Conservation (phyloP, 768 basidiomycete genomes). For the Suillus subluteus region DNA sequence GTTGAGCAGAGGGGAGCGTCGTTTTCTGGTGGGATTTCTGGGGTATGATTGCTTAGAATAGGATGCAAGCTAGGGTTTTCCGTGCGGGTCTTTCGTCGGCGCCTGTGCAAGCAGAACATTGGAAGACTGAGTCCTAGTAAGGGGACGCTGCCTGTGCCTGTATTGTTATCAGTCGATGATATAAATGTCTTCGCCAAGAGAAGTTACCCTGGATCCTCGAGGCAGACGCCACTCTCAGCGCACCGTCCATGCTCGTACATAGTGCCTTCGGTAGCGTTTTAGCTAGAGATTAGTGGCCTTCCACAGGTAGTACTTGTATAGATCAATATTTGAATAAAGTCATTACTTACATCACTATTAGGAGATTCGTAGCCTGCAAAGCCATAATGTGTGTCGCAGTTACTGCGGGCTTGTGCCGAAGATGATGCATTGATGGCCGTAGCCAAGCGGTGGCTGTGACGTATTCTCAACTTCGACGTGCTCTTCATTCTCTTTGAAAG, state of each 20-base stretch:
- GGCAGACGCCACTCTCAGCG: background rate
- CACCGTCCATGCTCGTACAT: background rate
- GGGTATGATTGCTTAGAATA: background rate
- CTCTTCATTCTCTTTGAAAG: background rate
- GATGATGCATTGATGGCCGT: background rate
- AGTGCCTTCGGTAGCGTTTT: background rate
- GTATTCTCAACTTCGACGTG: background rate
- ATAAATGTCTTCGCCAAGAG: background rate
- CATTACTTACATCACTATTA: background rate
- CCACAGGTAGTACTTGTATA: background rate
- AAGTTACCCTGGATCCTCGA: background rate
- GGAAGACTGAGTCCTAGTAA: background rate
- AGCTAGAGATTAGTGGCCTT: background rate
- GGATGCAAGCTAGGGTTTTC: background rate
- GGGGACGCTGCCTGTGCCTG: background rate
- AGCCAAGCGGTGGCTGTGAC: no score
- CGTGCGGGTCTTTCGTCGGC: background rate
- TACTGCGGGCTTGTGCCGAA: background rate
- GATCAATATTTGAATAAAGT: background rate
- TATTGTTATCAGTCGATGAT: background rate
- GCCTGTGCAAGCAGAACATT: background rate
- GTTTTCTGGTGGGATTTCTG: background rate
- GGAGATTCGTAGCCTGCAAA: background rate
- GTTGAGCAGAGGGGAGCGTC: conserved; percentile 11
- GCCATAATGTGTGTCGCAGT: background rate